Evolutionary conservation across 352 stramenopile species (phyloP).

Genomic region (Peronospora tabacina): DNA sequence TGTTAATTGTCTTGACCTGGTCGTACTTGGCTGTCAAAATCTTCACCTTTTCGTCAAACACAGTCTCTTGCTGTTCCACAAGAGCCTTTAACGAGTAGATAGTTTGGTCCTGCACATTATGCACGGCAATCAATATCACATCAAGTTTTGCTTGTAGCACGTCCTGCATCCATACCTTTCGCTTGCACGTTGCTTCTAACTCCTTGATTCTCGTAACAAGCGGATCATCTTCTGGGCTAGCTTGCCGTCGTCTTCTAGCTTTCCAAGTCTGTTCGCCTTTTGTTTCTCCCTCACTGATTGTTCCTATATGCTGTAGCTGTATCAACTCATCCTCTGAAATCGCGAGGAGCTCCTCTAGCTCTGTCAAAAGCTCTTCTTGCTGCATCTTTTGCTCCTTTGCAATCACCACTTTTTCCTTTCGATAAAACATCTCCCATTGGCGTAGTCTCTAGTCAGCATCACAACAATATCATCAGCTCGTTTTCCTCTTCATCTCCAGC

Average conservation of each 20-base stretch:
- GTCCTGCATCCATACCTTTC: slow-evolving; percentile 40
- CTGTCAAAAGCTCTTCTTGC: slow-evolving; percentile 48
- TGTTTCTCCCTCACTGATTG: slow-evolving; percentile 3
- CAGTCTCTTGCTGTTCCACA: slow-evolving; percentile 57
- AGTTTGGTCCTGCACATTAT: slow-evolving; percentile 42
- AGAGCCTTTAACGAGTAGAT: slow-evolving; percentile 56
- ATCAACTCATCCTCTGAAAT: slow-evolving; percentile 30
- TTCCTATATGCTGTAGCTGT: slow-evolving; percentile 6
- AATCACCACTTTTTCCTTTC: slow-evolving; percentile 33
- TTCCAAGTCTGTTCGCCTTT: slow-evolving; percentile 8
- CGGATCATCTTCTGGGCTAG: slow-evolving; percentile 17
- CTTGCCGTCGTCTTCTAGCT: slow-evolving; percentile 12
- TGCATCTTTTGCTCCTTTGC: slow-evolving; percentile 30
- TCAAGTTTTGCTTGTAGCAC: not conserved
- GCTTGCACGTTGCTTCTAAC: slow-evolving; percentile 61
- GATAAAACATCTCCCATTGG: slow-evolving; percentile 55
- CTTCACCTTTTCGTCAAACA: slow-evolving; percentile 67
- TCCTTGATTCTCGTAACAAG: slow-evolving; percentile 41
- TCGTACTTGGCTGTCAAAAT: slow-evolving; percentile 64
- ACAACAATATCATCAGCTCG: slow-evolving; percentile 2
- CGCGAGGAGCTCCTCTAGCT: slow-evolving; percentile 39
- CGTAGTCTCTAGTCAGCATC: slow-evolving; percentile 32
- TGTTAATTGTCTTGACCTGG: slow-evolving; percentile 74
- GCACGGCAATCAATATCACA: slow-evolving; percentile 1
- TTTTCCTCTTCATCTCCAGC: not conserved